phyloP scores from a whole-genome alignment of 768 basidiomycete species.

The Tulasnella calospora region DNA sequence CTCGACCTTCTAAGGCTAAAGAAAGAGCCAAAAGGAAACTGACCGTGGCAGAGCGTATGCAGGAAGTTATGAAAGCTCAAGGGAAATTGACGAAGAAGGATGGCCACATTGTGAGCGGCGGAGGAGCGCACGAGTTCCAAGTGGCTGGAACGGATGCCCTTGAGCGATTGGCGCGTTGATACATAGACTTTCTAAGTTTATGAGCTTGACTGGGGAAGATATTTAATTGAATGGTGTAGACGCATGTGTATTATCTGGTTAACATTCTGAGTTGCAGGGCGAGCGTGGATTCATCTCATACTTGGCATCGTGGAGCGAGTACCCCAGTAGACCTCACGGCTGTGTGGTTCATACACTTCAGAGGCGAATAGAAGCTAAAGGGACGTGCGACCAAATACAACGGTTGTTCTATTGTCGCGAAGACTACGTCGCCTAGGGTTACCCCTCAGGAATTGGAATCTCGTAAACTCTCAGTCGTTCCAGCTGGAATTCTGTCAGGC shows the following conservation, averaged over 20 bases:
- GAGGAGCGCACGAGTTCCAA: constrained; percentile 63
- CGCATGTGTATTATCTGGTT: background rate
- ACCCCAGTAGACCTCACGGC: background rate
- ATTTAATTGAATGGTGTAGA: background rate
- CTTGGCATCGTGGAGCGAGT: background rate
- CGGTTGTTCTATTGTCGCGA: background rate
- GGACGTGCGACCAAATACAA: background rate
- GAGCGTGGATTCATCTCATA: background rate
- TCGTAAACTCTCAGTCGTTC: constrained; percentile 21
- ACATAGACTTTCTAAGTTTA: background rate
- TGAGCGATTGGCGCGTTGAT: background rate
- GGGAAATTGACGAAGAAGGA: constrained; percentile 76
- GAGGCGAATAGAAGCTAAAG: background rate
- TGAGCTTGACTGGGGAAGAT: background rate
- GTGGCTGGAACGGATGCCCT: constrained; percentile 36
- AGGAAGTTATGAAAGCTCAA: constrained; percentile 73
- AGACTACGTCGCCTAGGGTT: background rate
- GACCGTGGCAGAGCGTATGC: constrained; percentile 79
- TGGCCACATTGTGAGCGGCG: constrained; percentile 64
- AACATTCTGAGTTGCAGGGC: background rate
- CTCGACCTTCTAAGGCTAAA: constrained; percentile 38
- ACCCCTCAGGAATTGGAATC: constrained; percentile 11
- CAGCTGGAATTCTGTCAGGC: constrained; percentile 22
- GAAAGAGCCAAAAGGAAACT: constrained; percentile 38
- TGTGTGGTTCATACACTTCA: background rate